A percentile compares a stretch with the other conserved stretches of the same genome.
These are phyloP conservation scores for Blakeslea trispora DNA, from an alignment of 371 early-diverging fungal genomes.

Conservation along the genomic window DNA sequence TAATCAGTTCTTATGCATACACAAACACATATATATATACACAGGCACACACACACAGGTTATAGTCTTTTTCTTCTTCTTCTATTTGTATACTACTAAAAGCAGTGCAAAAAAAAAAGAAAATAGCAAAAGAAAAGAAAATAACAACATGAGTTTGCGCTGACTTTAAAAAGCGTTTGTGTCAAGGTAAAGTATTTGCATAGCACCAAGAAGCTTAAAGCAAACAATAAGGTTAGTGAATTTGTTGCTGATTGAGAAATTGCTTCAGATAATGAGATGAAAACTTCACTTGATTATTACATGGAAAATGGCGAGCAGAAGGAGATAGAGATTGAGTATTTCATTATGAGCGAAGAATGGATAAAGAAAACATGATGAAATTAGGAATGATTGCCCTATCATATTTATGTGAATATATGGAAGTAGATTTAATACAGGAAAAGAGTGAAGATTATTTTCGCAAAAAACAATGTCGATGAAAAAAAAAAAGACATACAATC, in stretches of 20 bases:
- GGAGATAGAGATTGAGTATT: conserved; percentile 24
- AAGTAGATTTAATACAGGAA: conserved; percentile 22
- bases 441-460: conserved; percentile 24
- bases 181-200: too few species aligned
- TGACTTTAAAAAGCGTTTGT: too few species aligned
- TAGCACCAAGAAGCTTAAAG: too few species aligned
- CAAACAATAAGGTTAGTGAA: too few species aligned
- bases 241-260: conserved; percentile 6
- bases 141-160: too few species aligned
- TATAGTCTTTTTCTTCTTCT: too few species aligned
- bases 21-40: too few species aligned
- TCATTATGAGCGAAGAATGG: conserved; percentile 23
- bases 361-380: conserved; percentile 24
- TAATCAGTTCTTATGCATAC: too few species aligned
- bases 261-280: conserved; percentile 22
- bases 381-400: conserved; percentile 22
- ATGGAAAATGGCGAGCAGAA: conserved; percentile 24
- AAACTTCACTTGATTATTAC: conserved; percentile 22
- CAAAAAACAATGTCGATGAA: conserved; percentile 18
- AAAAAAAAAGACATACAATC: conserved; percentile 19
- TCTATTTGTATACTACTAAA: too few species aligned
- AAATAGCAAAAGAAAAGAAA: too few species aligned
- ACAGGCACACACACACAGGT: too few species aligned
- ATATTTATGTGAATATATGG: conserved; percentile 23
- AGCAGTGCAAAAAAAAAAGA: too few species aligned